Evolutionary conservation across 768 basidiomycete genomes (phyloP).

Genomic region (Leccinellum rugosiceps): DNA sequence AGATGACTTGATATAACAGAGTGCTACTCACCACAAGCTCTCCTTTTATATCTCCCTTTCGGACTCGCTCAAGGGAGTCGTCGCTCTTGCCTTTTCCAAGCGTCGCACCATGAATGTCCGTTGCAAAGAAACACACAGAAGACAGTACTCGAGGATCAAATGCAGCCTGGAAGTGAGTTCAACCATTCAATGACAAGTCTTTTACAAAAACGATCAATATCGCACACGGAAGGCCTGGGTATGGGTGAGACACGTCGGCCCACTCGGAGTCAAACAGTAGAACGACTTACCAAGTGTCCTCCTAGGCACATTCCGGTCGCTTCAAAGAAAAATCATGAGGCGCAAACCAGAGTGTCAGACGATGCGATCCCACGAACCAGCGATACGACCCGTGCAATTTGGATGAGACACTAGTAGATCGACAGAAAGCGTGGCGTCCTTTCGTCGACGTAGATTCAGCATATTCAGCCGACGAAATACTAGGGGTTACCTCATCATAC

Average conservation of each 20-base stretch:
- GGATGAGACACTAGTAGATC: constrained; percentile 68
- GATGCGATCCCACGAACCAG: no score
- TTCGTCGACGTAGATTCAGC: neutral
- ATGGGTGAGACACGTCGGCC: neutral
- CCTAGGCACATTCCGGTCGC: constrained; percentile 92
- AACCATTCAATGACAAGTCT: neutral
- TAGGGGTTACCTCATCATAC: constrained; percentile 73
- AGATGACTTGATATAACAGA: neutral
- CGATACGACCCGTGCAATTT: constrained; percentile 79
- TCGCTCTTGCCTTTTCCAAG: constrained; percentile 84
- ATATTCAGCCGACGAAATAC: neutral
- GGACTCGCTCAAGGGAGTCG: constrained; percentile 72
- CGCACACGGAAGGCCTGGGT: constrained; percentile 51
- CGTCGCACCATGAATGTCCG: constrained; percentile 85
- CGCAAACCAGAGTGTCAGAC: neutral
- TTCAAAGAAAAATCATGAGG: constrained; percentile 24
- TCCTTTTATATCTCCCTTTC: constrained; percentile 78
- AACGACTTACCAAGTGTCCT: constrained; percentile 68
- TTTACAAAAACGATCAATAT: neutral
- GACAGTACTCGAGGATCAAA: constrained; percentile 83
- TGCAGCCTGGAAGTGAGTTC: constrained; percentile 55
- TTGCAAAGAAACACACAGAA: constrained; percentile 92
- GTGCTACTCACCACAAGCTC: constrained; percentile 68
- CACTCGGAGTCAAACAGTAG: neutral
- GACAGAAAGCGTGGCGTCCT: constrained; percentile 79